These are phyloP conservation scores for Rossbeevera mucosa DNA, from an alignment of 768 basidiomycete species.

Conservation along the genomic window DNA sequence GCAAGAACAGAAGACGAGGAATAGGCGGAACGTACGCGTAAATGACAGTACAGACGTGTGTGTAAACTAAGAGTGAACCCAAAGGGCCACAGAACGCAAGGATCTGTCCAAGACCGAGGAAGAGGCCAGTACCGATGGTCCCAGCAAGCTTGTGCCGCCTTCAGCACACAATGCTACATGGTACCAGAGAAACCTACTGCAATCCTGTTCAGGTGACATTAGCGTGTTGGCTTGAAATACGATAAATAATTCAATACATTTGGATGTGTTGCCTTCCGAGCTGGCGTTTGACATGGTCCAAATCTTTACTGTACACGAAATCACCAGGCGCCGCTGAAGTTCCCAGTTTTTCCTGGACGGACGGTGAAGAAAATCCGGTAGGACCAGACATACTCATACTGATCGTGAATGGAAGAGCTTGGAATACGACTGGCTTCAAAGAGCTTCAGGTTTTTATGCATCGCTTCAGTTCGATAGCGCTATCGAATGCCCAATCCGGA, in stretches of 20 bases:
- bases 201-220: conserved; percentile 12
- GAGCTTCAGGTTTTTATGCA: not conserved
- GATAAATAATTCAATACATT: conserved; percentile 8
- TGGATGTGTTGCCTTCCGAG: conserved; percentile 20
- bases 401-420: not conserved
- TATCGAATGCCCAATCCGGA: no score
- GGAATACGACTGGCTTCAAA: not conserved
- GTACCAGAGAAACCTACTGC: conserved; percentile 10
- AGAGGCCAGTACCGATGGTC: conserved; percentile 29
- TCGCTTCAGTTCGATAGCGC: not conserved
- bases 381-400: conserved; percentile 2
- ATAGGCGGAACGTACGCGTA: conserved; percentile 20
- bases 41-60: conserved; percentile 25
- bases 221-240: not conserved
- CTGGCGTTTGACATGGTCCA: conserved; percentile 18
- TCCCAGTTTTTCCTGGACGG: not conserved
- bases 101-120: conserved; percentile 29
- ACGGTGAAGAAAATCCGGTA: not conserved
- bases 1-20: not conserved
- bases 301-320: conserved; percentile 12
- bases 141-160: conserved; percentile 22
- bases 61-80: conserved; percentile 27
- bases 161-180: not conserved
- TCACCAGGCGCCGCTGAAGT: not conserved
- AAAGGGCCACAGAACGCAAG: conserved; percentile 25